Base-by-base conservation (phyloP, 441 rosid genomes). In the Gossypium trilobum region DNA sequence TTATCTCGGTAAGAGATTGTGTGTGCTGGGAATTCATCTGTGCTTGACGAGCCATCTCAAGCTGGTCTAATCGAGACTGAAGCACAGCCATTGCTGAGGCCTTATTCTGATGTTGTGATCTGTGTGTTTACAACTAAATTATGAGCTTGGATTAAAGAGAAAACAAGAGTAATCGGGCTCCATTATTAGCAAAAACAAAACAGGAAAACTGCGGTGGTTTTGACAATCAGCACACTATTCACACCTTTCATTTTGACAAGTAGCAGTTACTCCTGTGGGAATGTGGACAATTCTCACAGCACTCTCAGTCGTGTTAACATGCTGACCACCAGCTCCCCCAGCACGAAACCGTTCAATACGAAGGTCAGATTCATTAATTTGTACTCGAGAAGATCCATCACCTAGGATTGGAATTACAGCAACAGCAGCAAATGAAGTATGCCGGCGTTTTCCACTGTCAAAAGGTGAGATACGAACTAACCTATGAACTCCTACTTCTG, bases 41-140 rank as follows among this genome's bases (percentile, higher is more conserved):
- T 52, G 94, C 91, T 82, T 91, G 97, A 36, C 96, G 93, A 61
- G 91, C 88, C 83, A 91, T 87, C 87, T 92, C 97, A 3, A 88
- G 96, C 84, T 88, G 97, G 82, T 95, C 95, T 74, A 95, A 63
- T 76, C 96, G 89, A 74, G 97, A 94, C 77, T 94, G 99, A 44
- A 94, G 88, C 77, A 94, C 99, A 2, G 91, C 88, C 97, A 94
- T 90, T 67, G 99, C 97, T n/a, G 96, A 88, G 74, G 97, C 96
- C 85, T 92, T 95, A 74, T 92, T 92, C 84, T 80, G 83, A 80
- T 92, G 99, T 42, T 94, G 99, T 29, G 96, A 94, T 82, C 97
- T 94, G 79, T 60, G 51, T 17, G 51, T 17, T 72, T 36, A 31
- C 25, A 54, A 58, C 19, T 46, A 67, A 70, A 73, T 39, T 6